These are phyloP conservation scores for Mycena epipterygia DNA, from an alignment of 768 basidiomycete species.

Conservation along the genomic window DNA sequence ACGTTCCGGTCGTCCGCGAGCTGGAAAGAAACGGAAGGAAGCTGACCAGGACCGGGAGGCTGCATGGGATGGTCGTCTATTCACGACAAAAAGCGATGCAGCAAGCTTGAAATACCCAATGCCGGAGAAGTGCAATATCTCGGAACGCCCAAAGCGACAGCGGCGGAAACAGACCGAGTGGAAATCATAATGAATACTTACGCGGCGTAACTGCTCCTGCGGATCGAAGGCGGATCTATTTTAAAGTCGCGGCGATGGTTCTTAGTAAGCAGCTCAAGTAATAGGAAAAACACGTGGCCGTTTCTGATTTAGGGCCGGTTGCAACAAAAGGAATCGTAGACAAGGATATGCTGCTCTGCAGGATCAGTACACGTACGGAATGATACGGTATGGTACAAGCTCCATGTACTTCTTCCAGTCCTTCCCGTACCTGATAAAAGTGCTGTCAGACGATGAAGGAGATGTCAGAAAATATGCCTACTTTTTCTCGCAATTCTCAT, in stretches of 20 bases:
- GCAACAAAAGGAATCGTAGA: neutral
- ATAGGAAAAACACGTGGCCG: slow-evolving; percentile 13
- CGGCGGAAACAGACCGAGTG: too few relatives aligned
- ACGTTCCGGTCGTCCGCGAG: neutral
- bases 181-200: too few relatives aligned
- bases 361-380: slow-evolving; percentile 75
- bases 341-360: too few relatives aligned
- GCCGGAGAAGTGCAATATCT: too few relatives aligned
- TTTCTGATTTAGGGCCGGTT: neutral
- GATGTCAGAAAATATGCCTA: slow-evolving; percentile 50
- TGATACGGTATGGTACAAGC: slow-evolving; percentile 79
- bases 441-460: slow-evolving; percentile 4
- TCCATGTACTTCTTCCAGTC: slow-evolving; percentile 87
- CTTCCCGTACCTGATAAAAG: slow-evolving; percentile 80
- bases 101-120: too few relatives aligned
- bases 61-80: slow-evolving; percentile 1
- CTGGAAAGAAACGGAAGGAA: slow-evolving; percentile 14
- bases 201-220: too few relatives aligned
- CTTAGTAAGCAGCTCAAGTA: too few relatives aligned
- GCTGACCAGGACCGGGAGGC: slow-evolving; percentile 1
- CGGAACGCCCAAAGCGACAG: too few relatives aligned
- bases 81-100: neutral
- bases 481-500: slow-evolving; percentile 93
- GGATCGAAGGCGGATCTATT: too few relatives aligned
- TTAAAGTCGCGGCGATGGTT: too few relatives aligned